phyloP scores from a whole-genome alignment of 495 filamentous ascomycete genomes.

The Penicillium bialowiezense region DNA sequence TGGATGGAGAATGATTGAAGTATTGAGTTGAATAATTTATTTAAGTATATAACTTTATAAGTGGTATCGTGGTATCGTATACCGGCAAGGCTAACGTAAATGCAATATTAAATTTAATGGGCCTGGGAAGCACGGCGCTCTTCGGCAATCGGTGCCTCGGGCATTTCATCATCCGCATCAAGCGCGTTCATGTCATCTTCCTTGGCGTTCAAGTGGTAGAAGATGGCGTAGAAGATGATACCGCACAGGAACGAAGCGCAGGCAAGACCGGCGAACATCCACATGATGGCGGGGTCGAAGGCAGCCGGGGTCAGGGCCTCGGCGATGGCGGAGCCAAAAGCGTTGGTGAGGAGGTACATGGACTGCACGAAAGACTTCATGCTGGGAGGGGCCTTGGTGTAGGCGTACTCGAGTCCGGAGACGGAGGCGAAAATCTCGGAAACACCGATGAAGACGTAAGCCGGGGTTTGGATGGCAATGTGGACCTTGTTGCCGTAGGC shows the following conservation, averaged over 20 bases:
- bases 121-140: slow-evolving; percentile 12
- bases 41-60: too few relatives aligned
- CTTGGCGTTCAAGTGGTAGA: slow-evolving; percentile 42
- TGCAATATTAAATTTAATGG: slow-evolving; percentile 1
- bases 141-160: slow-evolving; percentile 13
- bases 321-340: slow-evolving; percentile 68
- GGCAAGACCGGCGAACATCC: slow-evolving; percentile 65
- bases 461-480: slow-evolving; percentile 66
- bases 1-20: too few relatives aligned
- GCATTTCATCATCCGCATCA: slow-evolving; percentile 33
- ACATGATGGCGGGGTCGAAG: slow-evolving; percentile 66
- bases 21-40: too few relatives aligned
- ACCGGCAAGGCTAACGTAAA: not conserved
- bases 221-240: slow-evolving; percentile 44
- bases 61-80: too few relatives aligned
- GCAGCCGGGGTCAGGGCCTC: slow-evolving; percentile 67
- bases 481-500: slow-evolving; percentile 49
- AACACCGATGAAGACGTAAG: slow-evolving; percentile 68
- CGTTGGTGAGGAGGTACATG: slow-evolving; percentile 70
- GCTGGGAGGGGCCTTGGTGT: slow-evolving; percentile 77
- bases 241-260: slow-evolving; percentile 40
- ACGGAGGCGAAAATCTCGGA: slow-evolving; percentile 75
- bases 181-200: slow-evolving; percentile 50
- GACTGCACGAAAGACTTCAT: slow-evolving; percentile 80
- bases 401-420: slow-evolving; percentile 72